A percentile compares a stretch with the other conserved stretches of the same genome.
Evolutionary conservation across 2,329 filamentous ascomycete genomes (phyloP).

Genomic region (Diplodia sapinea): DNA sequence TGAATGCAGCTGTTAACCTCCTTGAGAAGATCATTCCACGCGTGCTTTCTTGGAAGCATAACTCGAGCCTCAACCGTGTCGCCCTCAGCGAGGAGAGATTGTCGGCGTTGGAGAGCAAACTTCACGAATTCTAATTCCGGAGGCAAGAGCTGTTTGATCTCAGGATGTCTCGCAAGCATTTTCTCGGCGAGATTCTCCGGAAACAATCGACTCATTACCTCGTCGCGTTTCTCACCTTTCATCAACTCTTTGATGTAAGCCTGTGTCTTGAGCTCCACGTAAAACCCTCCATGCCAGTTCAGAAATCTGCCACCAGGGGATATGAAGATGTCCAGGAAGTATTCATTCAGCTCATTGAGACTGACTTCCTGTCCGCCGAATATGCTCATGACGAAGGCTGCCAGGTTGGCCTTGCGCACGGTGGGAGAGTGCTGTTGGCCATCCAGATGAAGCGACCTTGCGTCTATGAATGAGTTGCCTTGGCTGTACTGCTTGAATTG

Average conservation of each 20-base stretch:
- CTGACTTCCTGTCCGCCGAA: constrained; percentile 69
- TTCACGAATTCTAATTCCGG: constrained; percentile 62
- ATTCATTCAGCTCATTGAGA: constrained; percentile 67
- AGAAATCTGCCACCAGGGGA: constrained; percentile 63
- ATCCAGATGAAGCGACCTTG: constrained; percentile 63
- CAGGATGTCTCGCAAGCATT: constrained; percentile 61
- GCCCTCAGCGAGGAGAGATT: constrained; percentile 58
- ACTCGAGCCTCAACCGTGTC: constrained; percentile 50
- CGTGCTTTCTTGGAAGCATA: constrained; percentile 63
- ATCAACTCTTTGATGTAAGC: constrained; percentile 60
- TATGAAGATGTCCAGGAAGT: constrained; percentile 69
- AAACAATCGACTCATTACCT: constrained; percentile 65
- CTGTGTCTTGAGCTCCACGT: constrained; percentile 70
- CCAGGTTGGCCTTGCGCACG: constrained; percentile 68
- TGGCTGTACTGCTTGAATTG: constrained; percentile 64
- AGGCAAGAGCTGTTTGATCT: constrained; percentile 59
- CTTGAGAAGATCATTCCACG: constrained; percentile 68
- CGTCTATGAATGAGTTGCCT: constrained; percentile 62
- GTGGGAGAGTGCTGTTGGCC: constrained; percentile 40
- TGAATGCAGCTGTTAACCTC: constrained; percentile 61
- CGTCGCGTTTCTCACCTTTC: constrained; percentile 58
- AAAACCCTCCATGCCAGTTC: constrained; percentile 65
- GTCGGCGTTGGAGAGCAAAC: constrained; percentile 50
- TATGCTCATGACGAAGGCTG: constrained; percentile 68
- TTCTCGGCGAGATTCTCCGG: constrained; percentile 61